A percentile compares a stretch with the other conserved stretches of the same genome.
Conservation (phyloP, 2,329 filamentous ascomycete species). For the Monosporascus sp. region DNA sequence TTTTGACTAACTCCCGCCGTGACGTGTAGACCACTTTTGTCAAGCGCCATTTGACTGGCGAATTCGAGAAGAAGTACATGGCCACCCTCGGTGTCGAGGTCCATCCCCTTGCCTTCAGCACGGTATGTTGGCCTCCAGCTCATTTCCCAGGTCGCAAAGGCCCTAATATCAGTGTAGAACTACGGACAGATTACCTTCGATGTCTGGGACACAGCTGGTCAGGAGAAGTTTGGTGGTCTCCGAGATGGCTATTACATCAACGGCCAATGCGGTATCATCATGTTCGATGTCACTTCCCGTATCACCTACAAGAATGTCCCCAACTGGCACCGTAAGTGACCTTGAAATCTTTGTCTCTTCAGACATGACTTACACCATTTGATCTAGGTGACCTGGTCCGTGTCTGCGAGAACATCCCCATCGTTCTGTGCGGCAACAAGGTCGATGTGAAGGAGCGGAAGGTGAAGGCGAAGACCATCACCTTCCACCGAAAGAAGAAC, state of each 20-base stretch:
- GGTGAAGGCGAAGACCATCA: conserved; percentile 99
- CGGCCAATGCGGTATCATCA: conserved; percentile 99
- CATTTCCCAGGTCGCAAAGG: conserved; percentile 14
- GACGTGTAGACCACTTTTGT: conserved; percentile 88
- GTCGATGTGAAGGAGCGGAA: conserved; percentile 99
- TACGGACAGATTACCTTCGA: conserved; percentile 96
- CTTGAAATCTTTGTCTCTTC: not conserved
- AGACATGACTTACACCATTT: conserved; percentile 9
- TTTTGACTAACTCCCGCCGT: conserved; percentile 9
- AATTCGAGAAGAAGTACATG: conserved; percentile 99
- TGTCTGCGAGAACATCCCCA: conserved; percentile 98
- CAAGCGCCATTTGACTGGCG: conserved; percentile 99
- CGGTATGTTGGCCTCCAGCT: conserved; percentile 61
- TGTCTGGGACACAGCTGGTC: conserved; percentile 97
- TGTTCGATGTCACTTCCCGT: conserved; percentile 99
- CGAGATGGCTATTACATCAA: conserved; percentile 99
- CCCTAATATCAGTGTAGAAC: conserved; percentile 54
- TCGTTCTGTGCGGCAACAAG: conserved; percentile 98
- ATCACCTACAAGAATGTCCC: conserved; percentile 99
- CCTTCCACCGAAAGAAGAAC: conserved; percentile 99
- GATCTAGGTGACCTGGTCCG: conserved; percentile 85
- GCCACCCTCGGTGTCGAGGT: conserved; percentile 99
- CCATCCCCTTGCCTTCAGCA: conserved; percentile 95
- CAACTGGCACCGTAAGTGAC: conserved; percentile 96
- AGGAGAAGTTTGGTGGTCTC: conserved; percentile 99